Evolutionary conservation across 192 early-diverging fungal species (phyloP).

Genomic region (Lobosporangium transversale): DNA sequence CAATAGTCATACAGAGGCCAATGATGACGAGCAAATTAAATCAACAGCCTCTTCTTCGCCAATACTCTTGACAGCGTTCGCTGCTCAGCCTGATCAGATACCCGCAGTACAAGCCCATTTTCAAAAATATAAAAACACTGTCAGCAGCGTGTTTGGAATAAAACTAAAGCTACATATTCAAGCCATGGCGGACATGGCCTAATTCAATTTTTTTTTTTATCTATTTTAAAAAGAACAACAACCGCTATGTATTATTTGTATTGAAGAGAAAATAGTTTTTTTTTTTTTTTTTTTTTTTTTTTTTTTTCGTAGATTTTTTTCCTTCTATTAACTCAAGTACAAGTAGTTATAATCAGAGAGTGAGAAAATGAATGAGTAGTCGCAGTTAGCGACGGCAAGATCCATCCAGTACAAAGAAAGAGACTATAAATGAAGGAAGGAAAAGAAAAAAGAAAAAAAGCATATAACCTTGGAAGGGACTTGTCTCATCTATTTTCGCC

Average conservation of each 20-base stretch:
- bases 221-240: neutral
- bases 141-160: constrained; percentile 10
- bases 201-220: no score
- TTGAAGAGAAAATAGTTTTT: neutral
- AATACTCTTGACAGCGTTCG: constrained; percentile 34
- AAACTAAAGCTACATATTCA: constrained; percentile 21
- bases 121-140: constrained; percentile 21
- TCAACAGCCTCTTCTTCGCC: neutral
- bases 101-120: constrained; percentile 19
- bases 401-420: no score
- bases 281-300: no score
- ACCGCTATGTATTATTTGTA: neutral
- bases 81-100: constrained; percentile 43
- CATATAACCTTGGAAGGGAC: neutral
- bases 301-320: no score
- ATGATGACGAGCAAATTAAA: no score
- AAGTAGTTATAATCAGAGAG: no score
- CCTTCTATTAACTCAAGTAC: no score
- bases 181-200: constrained; percentile 20
- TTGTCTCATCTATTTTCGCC: constrained; percentile 18
- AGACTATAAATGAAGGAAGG: neutral
- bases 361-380: no score
- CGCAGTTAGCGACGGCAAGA: no score
- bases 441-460: constrained; percentile 3
- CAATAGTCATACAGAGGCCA: no score